These are phyloP conservation scores for Acer saccharum DNA, from an alignment of 345 rosid species.

Conservation along the genomic window DNA sequence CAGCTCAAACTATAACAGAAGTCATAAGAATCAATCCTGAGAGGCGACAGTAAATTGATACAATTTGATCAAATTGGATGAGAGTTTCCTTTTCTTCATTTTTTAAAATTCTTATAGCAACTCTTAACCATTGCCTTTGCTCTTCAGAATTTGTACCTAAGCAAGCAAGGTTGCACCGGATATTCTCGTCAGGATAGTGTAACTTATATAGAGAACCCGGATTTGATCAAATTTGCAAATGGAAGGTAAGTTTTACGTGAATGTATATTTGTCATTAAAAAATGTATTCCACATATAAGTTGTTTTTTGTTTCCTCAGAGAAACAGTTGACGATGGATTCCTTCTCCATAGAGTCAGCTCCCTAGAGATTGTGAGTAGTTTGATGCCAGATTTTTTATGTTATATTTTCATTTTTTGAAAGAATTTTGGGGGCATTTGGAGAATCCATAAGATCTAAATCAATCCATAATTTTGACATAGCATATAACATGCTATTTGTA, in stretches of 20 bases:
- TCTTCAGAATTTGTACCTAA: conserved; percentile 62
- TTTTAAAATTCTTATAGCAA: neutral
- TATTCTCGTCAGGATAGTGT: conserved; percentile 30
- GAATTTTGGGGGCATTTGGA: neutral
- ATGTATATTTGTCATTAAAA: neutral
- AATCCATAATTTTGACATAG: neutral
- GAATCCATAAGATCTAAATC: neutral
- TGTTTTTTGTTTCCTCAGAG: conserved; percentile 36
- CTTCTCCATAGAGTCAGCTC: conserved; percentile 73
- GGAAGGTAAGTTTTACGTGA: conserved; percentile 25
- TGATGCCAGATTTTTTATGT: neutral
- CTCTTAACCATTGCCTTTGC: conserved; percentile 16
- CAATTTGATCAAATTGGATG: neutral
- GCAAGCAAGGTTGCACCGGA: conserved; percentile 48
- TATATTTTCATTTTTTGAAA: neutral
- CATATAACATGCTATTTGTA: neutral
- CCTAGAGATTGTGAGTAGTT: conserved; percentile 59
- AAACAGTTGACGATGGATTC: conserved; percentile 52
- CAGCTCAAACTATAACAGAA: neutral
- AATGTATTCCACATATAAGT: neutral
- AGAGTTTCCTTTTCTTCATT: neutral
- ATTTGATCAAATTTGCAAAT: conserved; percentile 17
- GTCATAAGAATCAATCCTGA: neutral
- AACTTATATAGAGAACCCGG: conserved; percentile 48
- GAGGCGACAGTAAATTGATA: neutral